Base-by-base conservation (phyloP, 192 early-diverging fungal species). In the Phlyctochytrium planicorne region DNA sequence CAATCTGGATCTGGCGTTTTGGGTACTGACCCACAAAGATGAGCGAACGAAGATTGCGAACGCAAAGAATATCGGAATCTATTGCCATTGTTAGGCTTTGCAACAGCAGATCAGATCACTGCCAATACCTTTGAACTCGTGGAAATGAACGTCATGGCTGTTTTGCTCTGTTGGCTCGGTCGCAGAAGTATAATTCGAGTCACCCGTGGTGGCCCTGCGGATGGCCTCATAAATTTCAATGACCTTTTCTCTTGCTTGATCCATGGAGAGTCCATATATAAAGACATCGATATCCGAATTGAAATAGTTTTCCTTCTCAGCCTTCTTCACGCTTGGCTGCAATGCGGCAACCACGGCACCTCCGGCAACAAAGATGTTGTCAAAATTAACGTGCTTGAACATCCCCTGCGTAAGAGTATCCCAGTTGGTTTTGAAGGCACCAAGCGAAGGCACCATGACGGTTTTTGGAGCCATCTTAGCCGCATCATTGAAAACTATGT, bases 211-310 rank as follows among this genome's bases (percentile, higher is more conserved):
- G 20, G 40, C 40, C 40, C 10, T 47, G 40, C 40, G 40, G 40
- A 47, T 20, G 10, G 40, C 20, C 40, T 20, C 40, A 14, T 47
- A 6, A 47, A 47, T 47, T 20, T 47, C 40, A 20, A 20, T 20
- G 6, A 47, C 40, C 20, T 47, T 47, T 47, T n/a, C n/a, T n/a
- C n/a, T n/a, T n/a, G n/a, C n/a, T n/a, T n/a, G n/a, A n/a, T n/a
- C n/a, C n/a, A n/a, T n/a, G n/a, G 40, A 14, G 30, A 37, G 60
- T 31, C 29, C 34, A 30, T 3, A 29, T 0, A 73, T n/a, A 37
- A 73, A 73, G 25, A 73, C 37, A 55, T 73, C 72, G 62, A 73
- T 60, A 62, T 73, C 72, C 23, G 72, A 34, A 24, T 70, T 69
- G 63, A 70, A 66, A 47, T 70, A 68, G n/a, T 2, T 33, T 57